Evolutionary conservation across 805 yeast species (phyloP), one percentile per base, ranked within the genome.

Genomic region (Candida qinlingensis): DNA sequence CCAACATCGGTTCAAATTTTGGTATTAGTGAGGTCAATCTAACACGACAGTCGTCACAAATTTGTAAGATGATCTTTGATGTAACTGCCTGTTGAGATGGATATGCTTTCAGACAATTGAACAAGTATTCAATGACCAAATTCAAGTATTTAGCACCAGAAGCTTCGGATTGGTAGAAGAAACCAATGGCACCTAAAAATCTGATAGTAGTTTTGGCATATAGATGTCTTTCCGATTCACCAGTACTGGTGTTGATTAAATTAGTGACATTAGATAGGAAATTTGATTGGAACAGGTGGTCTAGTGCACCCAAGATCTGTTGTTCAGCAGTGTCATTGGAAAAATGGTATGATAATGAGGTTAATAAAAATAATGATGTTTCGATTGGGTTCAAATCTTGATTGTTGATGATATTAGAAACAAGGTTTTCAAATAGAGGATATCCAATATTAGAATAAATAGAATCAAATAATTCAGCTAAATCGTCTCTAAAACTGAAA

Each of bases 391-490:
- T 59, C 12, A 55, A 28, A 26, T 54, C 54, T 4, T 67, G 45
- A 34, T 62, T 61, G 1, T 55, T 48, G 5, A 64, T 49, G 2
- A 79, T 63, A 34, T 69, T 69, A 7, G 60, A 56, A 1, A 70
- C 55, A 30, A 87, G 62, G 25, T 65, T 70, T 5, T 69, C 67
- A 53, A 77, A 78, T 36, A 87, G 63, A 2, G 73, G 67, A 0
- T 63, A 47, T 37, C 86, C 87, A 36, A 88, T 71, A 5, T 87
- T 70, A 1, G 89, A 78, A 69, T 84, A 87, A 2, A 84, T 65
- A 0, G 80, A 71, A 47, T 89, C 94, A 54, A 87, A 78, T 37
- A 91, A 72, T 56, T 94, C 98, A 1, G 84, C 77, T 8, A 85
- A 84, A 52, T 85, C 92, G 33, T 79, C 68, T 56, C 97, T 75